These are phyloP conservation scores for Candida ortonii DNA, from an alignment of 805 yeast genomes.

Conservation along the genomic window DNA sequence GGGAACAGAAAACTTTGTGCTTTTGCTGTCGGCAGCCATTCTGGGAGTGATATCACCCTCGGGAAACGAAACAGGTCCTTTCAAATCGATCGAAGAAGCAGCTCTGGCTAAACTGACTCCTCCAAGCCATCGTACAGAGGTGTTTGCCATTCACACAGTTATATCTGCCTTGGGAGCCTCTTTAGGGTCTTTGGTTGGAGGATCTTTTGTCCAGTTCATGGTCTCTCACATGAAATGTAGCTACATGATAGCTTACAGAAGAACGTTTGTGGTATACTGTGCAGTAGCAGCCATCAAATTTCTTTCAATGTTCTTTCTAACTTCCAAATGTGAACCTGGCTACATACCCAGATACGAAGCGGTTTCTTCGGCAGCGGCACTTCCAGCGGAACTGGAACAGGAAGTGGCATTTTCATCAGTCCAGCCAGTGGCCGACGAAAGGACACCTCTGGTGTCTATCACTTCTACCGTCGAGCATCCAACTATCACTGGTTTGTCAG, in stretches of 20 bases:
- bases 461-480: conserved; percentile 22
- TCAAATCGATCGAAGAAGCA: conserved; percentile 81
- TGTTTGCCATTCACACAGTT: conserved; percentile 72
- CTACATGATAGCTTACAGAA: conserved; percentile 47
- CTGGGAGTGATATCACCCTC: conserved; percentile 85
- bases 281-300: conserved; percentile 52
- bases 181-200: conserved; percentile 64
- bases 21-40: conserved; percentile 68
- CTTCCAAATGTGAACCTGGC: conserved; percentile 50
- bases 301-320: conserved; percentile 46
- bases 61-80: conserved; percentile 90
- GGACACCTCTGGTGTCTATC: conserved; percentile 18
- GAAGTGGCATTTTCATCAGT: no score
- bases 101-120: conserved; percentile 77
- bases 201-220: conserved; percentile 51
- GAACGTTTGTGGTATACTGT: conserved; percentile 56
- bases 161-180: conserved; percentile 73
- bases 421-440: conserved; percentile 12
- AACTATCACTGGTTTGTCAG: conserved; percentile 38
- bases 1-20: conserved; percentile 45
- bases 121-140: conserved; percentile 58
- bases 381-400: background rate
- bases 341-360: conserved; percentile 26
- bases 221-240: conserved; percentile 33
- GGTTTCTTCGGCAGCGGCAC: conserved; percentile 1